These are phyloP conservation scores for Phyllosticta citribraziliensis DNA, from an alignment of 2,329 filamentous ascomycete species.

Conservation along the genomic window DNA sequence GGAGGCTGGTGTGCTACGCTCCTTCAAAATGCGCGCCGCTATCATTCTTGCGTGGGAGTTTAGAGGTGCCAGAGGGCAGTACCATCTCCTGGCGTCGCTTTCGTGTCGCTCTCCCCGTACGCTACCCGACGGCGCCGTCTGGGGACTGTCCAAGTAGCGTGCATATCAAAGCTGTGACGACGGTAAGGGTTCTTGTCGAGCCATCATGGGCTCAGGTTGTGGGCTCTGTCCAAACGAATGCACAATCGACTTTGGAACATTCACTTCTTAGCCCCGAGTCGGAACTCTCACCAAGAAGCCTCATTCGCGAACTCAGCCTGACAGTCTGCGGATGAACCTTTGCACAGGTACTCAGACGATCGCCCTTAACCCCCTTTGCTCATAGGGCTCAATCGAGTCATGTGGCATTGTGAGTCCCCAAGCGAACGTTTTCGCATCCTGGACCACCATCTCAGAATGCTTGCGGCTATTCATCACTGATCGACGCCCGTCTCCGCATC, in stretches of 20 bases:
- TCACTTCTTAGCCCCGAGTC: conserved; percentile 2
- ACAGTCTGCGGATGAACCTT: not conserved
- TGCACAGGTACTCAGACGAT: not conserved
- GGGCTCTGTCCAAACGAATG: conserved; percentile 5
- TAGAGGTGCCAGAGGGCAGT: not conserved
- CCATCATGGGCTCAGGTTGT: not conserved
- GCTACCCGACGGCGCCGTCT: not conserved
- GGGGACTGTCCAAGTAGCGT: not conserved
- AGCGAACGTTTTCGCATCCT: conserved; percentile 10
- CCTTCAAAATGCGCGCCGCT: conserved; percentile 6
- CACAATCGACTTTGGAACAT: conserved; percentile 9
- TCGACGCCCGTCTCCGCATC: not conserved
- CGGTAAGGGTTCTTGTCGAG: not conserved
- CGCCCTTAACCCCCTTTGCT: not conserved
- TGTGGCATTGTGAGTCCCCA: not conserved
- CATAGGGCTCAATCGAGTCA: not conserved
- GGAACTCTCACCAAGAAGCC: not conserved
- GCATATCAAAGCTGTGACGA: conserved; percentile 4
- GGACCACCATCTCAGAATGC: not conserved
- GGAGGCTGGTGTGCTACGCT: conserved; percentile 5
- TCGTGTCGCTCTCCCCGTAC: not conserved
- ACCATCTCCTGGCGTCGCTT: not conserved
- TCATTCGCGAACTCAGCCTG: not conserved
- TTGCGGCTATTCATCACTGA: not conserved
- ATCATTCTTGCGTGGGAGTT: not conserved